Base-by-base conservation (phyloP, 371 early-diverging fungal species). In the Apophysomyces trapeziformis region DNA sequence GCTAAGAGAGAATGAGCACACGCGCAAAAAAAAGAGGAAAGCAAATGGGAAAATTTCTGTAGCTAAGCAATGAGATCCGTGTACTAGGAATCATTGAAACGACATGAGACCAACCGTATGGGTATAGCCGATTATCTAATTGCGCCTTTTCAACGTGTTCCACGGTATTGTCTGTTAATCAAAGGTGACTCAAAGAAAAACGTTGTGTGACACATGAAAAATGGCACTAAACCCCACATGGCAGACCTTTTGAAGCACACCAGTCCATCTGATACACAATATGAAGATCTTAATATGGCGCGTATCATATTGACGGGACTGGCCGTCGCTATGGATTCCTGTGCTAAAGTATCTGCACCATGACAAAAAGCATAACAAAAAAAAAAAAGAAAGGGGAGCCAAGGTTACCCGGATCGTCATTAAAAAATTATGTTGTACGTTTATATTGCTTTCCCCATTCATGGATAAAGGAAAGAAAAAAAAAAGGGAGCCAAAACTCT, bases 291-390 rank as follows among this genome's bases (percentile, higher is more conserved):
- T 14, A 67, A 73, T 45, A 58, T 65, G 38, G 75, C 77, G 7
- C 59, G 77, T 6, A 75, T 71, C 18, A 64, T 68, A 18, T 45
- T 80, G 47, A 80, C 73, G 12, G 72, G 68, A 16, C 70, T 80
- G 61, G 75, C 72, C 1, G 61, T 68, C 18, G 74, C 80, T n/a
- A 80, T 80, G 80, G 72, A 80, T 60, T 68, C 54, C 21, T 50
- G 54, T 8, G 21, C 58, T 11, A 58, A 58, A 58, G 39, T 14
- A 1, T 38, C 58, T 9, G 16, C 39, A 38, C 37, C 58, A 13
- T 58, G 37, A 58, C n/a, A 57, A 57, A 36, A 57, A 18, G 35
- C 16, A 32, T 26, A 57, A 35, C 16, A 38, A 57, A 59, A 59
- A 18, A 59, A 18, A 37, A 59, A 59, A 41, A 59, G 39, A 59